Percentiles rank a stretch among this genome's conserved stretches.
Conservation (phyloP, 1,284 basidiomycete genomes). For the Cryptococcus depauperatus region DNA sequence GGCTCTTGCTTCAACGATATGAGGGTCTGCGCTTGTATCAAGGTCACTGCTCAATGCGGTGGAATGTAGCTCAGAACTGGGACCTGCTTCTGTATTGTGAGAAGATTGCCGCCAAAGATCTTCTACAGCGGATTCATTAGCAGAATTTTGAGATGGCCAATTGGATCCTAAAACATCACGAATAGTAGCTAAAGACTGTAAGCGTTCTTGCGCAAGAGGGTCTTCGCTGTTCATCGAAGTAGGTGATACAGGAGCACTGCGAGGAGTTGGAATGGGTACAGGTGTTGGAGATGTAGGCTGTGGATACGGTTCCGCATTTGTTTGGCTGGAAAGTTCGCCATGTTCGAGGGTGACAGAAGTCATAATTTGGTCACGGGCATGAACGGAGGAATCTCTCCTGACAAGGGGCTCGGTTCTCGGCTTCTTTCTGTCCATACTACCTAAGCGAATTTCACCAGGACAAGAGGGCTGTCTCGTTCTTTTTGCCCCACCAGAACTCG, state of each 20-base stretch:
- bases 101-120: constrained; percentile 2
- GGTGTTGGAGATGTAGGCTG: background rate
- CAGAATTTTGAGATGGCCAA: constrained; percentile 12
- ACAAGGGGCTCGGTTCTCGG: background rate
- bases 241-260: constrained; percentile 2
- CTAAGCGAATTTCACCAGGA: background rate
- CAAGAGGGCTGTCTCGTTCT: constrained; percentile 8
- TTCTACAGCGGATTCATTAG: constrained; percentile 10
- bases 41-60: constrained; percentile 37
- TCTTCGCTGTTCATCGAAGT: constrained; percentile 10
- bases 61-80: too few species aligned
- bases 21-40: constrained; percentile 26
- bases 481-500: constrained; percentile 2
- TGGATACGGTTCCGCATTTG: background rate
- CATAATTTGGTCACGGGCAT: background rate
- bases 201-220: constrained; percentile 25
- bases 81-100: background rate
- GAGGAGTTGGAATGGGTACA: background rate
- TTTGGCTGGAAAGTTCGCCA: background rate
- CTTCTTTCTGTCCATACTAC: constrained; percentile 5
- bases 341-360: background rate
- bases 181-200: constrained; percentile 27
- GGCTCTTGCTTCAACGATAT: background rate
- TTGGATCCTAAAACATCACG: constrained; percentile 24
- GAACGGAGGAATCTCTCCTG: background rate